phyloP scores from a whole-genome alignment of 1,139 yeast genomes.

The Wickerhamomyces sp. region DNA sequence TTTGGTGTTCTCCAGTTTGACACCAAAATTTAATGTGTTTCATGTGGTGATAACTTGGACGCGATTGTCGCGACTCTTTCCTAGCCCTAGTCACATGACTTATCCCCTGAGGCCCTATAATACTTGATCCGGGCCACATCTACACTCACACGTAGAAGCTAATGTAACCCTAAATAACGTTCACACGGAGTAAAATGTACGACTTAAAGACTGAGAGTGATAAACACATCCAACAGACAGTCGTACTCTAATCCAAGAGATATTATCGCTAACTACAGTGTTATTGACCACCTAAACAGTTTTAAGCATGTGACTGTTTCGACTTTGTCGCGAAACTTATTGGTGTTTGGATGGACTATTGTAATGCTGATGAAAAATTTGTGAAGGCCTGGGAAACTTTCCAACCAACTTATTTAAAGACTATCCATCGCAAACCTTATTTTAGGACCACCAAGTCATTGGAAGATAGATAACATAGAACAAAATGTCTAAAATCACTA shows the following conservation, averaged over 20 bases:
- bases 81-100: no score
- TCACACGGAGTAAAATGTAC: no score
- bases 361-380: slow-evolving; percentile 9
- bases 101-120: no score
- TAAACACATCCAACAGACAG: no score
- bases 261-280: no score
- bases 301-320: not conserved
- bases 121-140: no score
- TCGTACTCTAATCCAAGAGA: no score
- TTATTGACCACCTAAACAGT: not conserved
- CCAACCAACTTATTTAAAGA: not conserved
- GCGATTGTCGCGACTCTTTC: no score
- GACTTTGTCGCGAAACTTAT: not conserved
- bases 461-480: slow-evolving; percentile 60
- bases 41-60: no score
- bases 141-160: no score
- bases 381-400: not conserved
- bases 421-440: slow-evolving; percentile 34
- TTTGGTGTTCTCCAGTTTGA: not conserved
- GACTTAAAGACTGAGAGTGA: no score
- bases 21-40: not conserved
- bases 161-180: no score
- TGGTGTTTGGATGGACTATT: slow-evolving; percentile 8
- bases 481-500: slow-evolving; percentile 89
- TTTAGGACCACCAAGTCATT: slow-evolving; percentile 36